phyloP scores from a whole-genome alignment of 129 eudicot genomes.

The Tanacetum coccineum region DNA sequence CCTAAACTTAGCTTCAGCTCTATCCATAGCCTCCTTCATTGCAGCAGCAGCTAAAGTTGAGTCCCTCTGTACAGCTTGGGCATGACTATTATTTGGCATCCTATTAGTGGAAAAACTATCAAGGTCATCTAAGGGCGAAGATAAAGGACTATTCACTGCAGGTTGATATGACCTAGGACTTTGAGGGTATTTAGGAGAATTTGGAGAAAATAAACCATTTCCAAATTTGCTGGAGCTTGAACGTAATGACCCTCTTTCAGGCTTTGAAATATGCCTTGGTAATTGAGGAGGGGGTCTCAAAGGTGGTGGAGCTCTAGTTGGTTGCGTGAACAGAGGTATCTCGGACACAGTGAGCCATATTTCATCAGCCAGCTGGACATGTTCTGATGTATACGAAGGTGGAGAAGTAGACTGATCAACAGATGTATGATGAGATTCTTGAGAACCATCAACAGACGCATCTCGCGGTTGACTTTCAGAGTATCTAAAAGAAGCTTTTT shows the following conservation, averaged over 20 bases:
- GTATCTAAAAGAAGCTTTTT: conserved; percentile 41
- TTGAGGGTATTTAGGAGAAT: conserved; percentile 32
- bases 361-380: conserved; percentile 44
- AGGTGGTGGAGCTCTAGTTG: conserved; percentile 91
- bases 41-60: conserved; percentile 79
- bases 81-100: conserved; percentile 32
- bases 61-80: conserved; percentile 45
- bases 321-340: conserved; percentile 84
- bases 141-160: conserved; percentile 35
- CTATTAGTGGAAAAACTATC: conserved; percentile 64
- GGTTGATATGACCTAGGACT: conserved; percentile 31
- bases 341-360: conserved; percentile 90
- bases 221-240: conserved; percentile 43
- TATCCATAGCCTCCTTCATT: conserved; percentile 96
- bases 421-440: conserved; percentile 55
- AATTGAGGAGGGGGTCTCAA: conserved; percentile 92
- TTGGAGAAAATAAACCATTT: conserved; percentile 40
- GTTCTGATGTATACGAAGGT: conserved; percentile 28
- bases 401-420: conserved; percentile 43
- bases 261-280: conserved; percentile 52
- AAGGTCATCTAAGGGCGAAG: conserved; percentile 63
- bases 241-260: conserved; percentile 42
- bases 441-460: conserved; percentile 25
- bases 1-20: conserved; percentile 90
- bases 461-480: conserved; percentile 31